phyloP scores from a whole-genome alignment of 2,329 filamentous ascomycete genomes.

The Apiospora marii region DNA sequence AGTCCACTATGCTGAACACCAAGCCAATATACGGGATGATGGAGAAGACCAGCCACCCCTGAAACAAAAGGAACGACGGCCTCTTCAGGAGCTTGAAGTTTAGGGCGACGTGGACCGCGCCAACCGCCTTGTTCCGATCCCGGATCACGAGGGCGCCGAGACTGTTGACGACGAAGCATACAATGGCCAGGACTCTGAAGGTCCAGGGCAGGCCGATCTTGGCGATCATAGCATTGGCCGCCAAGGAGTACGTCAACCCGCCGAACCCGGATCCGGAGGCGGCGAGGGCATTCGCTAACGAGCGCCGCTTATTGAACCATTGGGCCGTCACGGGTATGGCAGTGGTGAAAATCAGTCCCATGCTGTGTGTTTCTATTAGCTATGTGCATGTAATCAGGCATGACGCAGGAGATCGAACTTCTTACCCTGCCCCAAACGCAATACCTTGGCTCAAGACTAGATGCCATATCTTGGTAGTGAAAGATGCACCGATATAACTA shows the following conservation, averaged over 20 bases:
- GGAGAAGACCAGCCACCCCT: conserved; percentile 74
- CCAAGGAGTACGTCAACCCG: conserved; percentile 74
- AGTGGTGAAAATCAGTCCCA: conserved; percentile 79
- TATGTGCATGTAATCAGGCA: not conserved
- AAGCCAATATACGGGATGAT: conserved; percentile 79
- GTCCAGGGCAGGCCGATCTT: conserved; percentile 70
- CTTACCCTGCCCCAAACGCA: conserved; percentile 72
- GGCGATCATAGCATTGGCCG: conserved; percentile 72
- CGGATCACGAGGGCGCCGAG: conserved; percentile 68
- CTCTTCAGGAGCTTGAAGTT: conserved; percentile 68
- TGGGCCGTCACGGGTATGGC: conserved; percentile 73
- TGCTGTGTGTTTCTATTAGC: conserved; percentile 38
- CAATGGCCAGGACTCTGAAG: conserved; percentile 52
- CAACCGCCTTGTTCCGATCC: conserved; percentile 76
- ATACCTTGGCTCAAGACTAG: conserved; percentile 78
- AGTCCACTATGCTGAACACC: conserved; percentile 80
- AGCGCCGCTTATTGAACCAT: conserved; percentile 75
- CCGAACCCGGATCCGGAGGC: conserved; percentile 78
- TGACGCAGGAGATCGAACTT: not conserved
- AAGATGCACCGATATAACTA: conserved; percentile 75
- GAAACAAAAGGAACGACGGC: conserved; percentile 68
- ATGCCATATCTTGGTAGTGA: conserved; percentile 75
- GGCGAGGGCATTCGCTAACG: conserved; percentile 73
- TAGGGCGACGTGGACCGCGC: conserved; percentile 72
- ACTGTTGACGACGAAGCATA: conserved; percentile 58